Base-by-base conservation (phyloP, 2,329 filamentous ascomycete genomes). In the Paracoccidioides lutzii region DNA sequence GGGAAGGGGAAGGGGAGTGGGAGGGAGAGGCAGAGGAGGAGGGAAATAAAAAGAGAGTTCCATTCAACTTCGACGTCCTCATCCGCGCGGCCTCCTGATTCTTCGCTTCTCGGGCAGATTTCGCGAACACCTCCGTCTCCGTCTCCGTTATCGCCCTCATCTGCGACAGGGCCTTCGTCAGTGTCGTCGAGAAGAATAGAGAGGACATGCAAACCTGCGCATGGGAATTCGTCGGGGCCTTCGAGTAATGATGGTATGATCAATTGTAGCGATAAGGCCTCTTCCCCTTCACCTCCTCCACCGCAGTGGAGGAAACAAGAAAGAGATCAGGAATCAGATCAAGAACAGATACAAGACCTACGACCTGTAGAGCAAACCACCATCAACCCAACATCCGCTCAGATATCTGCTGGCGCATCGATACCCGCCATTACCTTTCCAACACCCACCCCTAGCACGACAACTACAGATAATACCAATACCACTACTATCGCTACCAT, bases 391-490 rank as follows among this genome's bases (percentile, higher is more conserved):
- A 10, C 30, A 5, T 40, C 52, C 9, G 15, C 44, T 4, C 22
- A 54, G 46, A n/a, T 40, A 35, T 7, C 46, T 5, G 3, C n/a
- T 12, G 12, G 28, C 14, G 6, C 45, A 37, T 46, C 50, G 2
- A 42, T 22, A 3, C 40, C 49, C 8, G n/a, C 50, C 3, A 10
- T 45, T 4, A 40, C 33, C 49, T 5, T n/a, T 12, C n/a, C 46
- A 8, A 12, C 14, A 14, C 33, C 22, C 37, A 7, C 45, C 5
- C 55, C 33, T 32, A 52, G 45, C 57, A 33, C 53, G 2, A 33
- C 53, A 40, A 35, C 51, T 8, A 44, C 54, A 54, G 52, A 56
- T 10, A 42, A 41, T 28, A 56, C 49, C 10, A 52, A 40, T 54
- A 33, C 53, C 4, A 28, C 53, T 33, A 35, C 51, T 5, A 44